These are phyloP conservation scores for Podila verticillata DNA, from an alignment of 192 early-diverging fungal species.

Conservation along the genomic window DNA sequence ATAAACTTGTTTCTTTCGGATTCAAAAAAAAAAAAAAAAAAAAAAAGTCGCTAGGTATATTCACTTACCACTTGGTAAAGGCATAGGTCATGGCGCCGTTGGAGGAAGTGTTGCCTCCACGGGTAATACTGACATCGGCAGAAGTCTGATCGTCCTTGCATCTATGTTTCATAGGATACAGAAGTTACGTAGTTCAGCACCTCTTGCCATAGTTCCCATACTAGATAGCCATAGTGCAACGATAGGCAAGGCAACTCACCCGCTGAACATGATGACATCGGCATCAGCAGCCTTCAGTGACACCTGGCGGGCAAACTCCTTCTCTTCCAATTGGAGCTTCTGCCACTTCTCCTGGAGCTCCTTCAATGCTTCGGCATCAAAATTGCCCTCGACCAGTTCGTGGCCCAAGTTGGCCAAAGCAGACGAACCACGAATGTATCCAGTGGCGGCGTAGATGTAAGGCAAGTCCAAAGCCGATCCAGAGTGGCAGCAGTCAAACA, in stretches of 20 bases:
- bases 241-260: constrained; percentile 28
- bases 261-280: constrained; percentile 75
- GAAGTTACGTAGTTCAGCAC: constrained; percentile 1
- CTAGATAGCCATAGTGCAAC: not conserved
- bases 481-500: constrained; percentile 81
- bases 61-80: constrained; percentile 56
- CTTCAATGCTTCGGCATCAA: constrained; percentile 39
- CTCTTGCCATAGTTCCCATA: not conserved
- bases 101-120: constrained; percentile 38
- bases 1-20: not conserved
- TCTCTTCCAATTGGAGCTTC: constrained; percentile 17
- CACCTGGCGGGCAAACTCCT: constrained; percentile 38
- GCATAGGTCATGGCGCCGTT: constrained; percentile 75
- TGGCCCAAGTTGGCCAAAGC: constrained; percentile 31
- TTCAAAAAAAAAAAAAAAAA: not conserved
- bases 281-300: constrained; percentile 47
- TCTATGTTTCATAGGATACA: constrained; percentile 11
- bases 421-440: constrained; percentile 44
- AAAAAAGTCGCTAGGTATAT: not conserved
- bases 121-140: constrained; percentile 64
- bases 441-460: constrained; percentile 67
- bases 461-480: constrained; percentile 76
- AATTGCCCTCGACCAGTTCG: constrained; percentile 33
- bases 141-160: constrained; percentile 76
- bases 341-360: constrained; percentile 38